Conservation (phyloP, 768 basidiomycete genomes). For the Lanmaoa pseudosensibilis region DNA sequence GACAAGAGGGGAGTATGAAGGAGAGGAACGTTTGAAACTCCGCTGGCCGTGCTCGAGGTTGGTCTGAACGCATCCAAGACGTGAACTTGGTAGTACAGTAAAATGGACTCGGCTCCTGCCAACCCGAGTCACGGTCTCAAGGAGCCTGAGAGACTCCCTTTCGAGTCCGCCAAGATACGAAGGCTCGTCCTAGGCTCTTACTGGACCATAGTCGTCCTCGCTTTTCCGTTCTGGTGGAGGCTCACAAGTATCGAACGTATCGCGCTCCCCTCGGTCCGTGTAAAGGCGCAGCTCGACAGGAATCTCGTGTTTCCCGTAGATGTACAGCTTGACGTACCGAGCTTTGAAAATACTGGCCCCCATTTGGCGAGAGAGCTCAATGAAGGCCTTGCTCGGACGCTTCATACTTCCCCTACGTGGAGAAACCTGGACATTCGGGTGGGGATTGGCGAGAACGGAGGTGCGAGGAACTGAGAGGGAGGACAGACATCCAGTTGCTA, state of each 20-base stretch:
- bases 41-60: conserved; percentile 21
- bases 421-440: conserved; percentile 43
- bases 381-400: conserved; percentile 15
- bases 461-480: conserved; percentile 33
- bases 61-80: conserved; percentile 9
- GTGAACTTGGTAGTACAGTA: conserved; percentile 18
- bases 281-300: conserved; percentile 50
- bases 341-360: conserved; percentile 9
- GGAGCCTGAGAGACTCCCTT: conserved; percentile 53
- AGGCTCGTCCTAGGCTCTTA: conserved; percentile 71
- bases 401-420: conserved; percentile 37
- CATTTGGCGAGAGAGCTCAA: conserved; percentile 32
- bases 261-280: conserved; percentile 62
- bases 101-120: conserved; percentile 23
- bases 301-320: conserved; percentile 44
- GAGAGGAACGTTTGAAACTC: conserved; percentile 36
- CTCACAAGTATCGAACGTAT: conserved; percentile 88
- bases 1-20: conserved; percentile 20
- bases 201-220: conserved; percentile 73
- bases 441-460: conserved; percentile 23
- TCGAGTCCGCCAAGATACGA: conserved; percentile 50
- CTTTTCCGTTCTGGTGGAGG: conserved; percentile 90
- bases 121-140: conserved; percentile 25
- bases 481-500: conserved; percentile 1
- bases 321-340: conserved; percentile 40